Evolutionary conservation across 1,284 basidiomycete genomes (phyloP), one percentile per base, ranked within the genome.

Genomic region (Cutaneotrichosporon dermatis): DNA sequence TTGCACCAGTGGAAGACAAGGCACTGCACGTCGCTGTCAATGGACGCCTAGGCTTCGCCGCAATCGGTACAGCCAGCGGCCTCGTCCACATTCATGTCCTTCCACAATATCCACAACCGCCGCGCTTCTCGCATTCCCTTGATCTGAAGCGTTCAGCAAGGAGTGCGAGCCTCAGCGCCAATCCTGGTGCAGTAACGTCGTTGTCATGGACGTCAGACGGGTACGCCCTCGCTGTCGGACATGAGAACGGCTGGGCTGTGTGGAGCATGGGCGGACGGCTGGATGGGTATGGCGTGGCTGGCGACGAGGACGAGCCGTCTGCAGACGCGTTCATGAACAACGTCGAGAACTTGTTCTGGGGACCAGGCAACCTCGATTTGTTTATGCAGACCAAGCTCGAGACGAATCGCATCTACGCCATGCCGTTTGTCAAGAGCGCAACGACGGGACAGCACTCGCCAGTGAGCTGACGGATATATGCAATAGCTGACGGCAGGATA

Each of bases 171-270:
- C 60, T 72, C 3, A 66, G 69, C 60, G 52, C 60, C 3, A 55
- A 55, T 5, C 86, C 86, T 1, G 94, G 94, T 0, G 76, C 82
- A 15, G 88, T 97, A 1, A 84, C 79, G 49, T 79, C 85, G 10
- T 82, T 97, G 74, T 85, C 91, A 66, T 97, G 93, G 91, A 94
- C 88, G 58, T 89, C 89, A 2, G 96, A 99, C 76, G 96, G 95
- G 1, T 92, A 96, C 76, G 92, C 91, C 1, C 82, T 99, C n/a
- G 94, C 93, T n/a, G 91, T 93, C 1, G 94, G 91, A 0, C 98
- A 92, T 87, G 83, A 86, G 63, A 79, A 84, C 59, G 94, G 92
- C 4, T 96, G 93, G 89, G 89, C 88, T 0, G 83, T 96, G 4
- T 92, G 93, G 82, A 94, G 89, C 72, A 87, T 95, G 37, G 90